phyloP scores from a whole-genome alignment of 352 stramenopile genomes.

The Phytophthora syringae region DNA sequence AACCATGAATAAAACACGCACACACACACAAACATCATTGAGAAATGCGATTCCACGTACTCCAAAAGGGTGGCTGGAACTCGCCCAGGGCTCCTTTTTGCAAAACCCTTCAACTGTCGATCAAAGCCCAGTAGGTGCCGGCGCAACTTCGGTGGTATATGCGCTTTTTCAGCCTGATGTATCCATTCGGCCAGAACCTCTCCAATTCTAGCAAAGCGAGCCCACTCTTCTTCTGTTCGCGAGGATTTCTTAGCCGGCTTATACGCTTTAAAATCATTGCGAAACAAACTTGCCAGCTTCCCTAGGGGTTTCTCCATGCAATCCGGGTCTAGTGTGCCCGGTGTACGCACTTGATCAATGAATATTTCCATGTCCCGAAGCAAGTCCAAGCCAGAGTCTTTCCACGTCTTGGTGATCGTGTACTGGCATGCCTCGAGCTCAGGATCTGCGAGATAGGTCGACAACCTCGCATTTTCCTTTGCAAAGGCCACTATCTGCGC shows the following conservation, averaged over 20 bases:
- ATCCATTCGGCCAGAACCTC: constrained; percentile 14
- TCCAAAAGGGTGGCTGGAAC: constrained; percentile 4
- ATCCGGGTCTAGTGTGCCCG: neutral
- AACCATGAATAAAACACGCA: neutral
- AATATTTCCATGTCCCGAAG: constrained; percentile 7
- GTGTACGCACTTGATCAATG: constrained; percentile 1
- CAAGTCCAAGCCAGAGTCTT: neutral
- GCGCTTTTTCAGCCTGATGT: neutral
- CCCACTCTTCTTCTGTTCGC: constrained; percentile 13
- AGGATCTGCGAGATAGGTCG: neutral
- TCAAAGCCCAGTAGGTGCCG: constrained; percentile 9
- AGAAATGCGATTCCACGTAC: neutral
- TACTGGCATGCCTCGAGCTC: neutral
- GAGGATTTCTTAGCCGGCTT: neutral
- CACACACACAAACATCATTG: no score
- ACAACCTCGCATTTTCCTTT: neutral
- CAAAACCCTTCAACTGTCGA: constrained; percentile 11
- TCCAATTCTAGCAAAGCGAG: constrained; percentile 13
- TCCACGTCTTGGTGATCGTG: neutral
- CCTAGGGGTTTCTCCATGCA: constrained; percentile 9
- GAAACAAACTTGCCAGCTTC: constrained; percentile 9
- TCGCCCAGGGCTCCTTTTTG: constrained; percentile 5
- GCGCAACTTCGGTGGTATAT: neutral
- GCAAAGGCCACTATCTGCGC: neutral
- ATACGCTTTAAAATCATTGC: constrained; percentile 1